These are phyloP conservation scores for Ophiostoma australiae DNA, from an alignment of 2,329 filamentous ascomycete species.

Conservation along the genomic window DNA sequence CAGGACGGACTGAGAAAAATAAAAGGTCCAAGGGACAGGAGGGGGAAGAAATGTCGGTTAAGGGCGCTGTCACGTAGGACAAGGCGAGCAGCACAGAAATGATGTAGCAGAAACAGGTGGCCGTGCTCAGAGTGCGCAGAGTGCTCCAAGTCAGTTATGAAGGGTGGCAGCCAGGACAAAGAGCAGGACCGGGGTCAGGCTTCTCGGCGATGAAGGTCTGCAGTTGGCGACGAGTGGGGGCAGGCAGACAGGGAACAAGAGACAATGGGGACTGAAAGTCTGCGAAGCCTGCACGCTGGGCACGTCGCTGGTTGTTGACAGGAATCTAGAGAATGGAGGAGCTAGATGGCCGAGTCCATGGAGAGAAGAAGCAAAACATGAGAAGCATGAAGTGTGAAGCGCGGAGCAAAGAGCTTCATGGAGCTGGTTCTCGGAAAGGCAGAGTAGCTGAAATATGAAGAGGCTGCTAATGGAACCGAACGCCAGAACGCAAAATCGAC, in stretches of 20 bases:
- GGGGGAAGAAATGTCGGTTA: slow-evolving; percentile 1
- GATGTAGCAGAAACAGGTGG: slow-evolving; percentile 14
- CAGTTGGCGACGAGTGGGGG: slow-evolving; percentile 15
- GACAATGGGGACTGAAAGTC: slow-evolving; percentile 13
- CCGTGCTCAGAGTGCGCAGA: slow-evolving; percentile 12
- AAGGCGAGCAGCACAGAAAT: slow-evolving; percentile 19
- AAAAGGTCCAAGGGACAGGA: background rate
- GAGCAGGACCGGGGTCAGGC: slow-evolving; percentile 14
- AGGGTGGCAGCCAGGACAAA: slow-evolving; percentile 18
- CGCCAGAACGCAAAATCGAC: background rate
- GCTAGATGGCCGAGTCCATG: background rate
- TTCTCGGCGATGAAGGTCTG: slow-evolving; percentile 15
- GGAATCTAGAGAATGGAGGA: background rate
- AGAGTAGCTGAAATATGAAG: background rate
- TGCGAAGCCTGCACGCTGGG: background rate
- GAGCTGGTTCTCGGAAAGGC: background rate
- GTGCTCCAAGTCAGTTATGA: background rate
- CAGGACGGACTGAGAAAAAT: slow-evolving; percentile 15
- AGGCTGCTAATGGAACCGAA: background rate
- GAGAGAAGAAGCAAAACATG: background rate
- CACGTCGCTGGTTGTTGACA: background rate
- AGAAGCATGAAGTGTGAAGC: no score
- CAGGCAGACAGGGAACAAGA: slow-evolving; percentile 16
- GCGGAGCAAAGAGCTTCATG: background rate
- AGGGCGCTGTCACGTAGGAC: slow-evolving; percentile 20